These are phyloP conservation scores for Paraurostyla sp. DNA, from an alignment of 73 alveolate species.

Conservation along the genomic window DNA sequence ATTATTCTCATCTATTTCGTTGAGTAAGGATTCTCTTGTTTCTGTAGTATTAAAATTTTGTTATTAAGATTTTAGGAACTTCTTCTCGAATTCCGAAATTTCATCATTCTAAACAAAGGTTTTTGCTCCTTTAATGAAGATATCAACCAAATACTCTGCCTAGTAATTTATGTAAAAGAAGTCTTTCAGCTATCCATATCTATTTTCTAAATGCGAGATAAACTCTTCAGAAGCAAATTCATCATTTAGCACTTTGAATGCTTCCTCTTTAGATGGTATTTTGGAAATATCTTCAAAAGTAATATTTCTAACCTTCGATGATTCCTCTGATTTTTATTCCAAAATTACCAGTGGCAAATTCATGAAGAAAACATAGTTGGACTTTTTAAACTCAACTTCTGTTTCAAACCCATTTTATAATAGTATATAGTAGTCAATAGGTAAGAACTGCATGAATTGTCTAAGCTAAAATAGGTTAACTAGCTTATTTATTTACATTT, in stretches of 20 bases:
- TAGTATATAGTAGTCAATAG: conserved; percentile 71
- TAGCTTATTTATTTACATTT: not conserved
- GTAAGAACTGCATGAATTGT: conserved; percentile 64
- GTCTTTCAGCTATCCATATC: conserved; percentile 44
- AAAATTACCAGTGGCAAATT: conserved; percentile 60
- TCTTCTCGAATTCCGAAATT: conserved; percentile 9
- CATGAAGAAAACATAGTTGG: conserved; percentile 54
- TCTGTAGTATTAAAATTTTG: not conserved
- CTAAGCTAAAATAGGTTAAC: conserved; percentile 15
- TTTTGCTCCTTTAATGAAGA: not conserved
- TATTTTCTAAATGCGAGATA: conserved; percentile 11
- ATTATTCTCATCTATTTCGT: no score
- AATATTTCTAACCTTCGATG: not conserved
- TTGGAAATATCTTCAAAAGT: conserved; percentile 50
- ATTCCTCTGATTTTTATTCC: conserved; percentile 9
- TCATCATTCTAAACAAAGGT: not conserved
- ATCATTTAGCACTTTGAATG: not conserved
- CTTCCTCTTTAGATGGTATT: not conserved
- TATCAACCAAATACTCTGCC: not conserved
- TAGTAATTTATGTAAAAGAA: conserved; percentile 36
- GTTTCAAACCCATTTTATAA: conserved; percentile 52
- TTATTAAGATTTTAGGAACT: not conserved
- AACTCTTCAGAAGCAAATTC: conserved; percentile 42
- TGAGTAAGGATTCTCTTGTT: no score
- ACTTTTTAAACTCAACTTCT: conserved; percentile 20